phyloP scores from a whole-genome alignment of 345 rosid genomes.

The Lenwebbia sp. region DNA sequence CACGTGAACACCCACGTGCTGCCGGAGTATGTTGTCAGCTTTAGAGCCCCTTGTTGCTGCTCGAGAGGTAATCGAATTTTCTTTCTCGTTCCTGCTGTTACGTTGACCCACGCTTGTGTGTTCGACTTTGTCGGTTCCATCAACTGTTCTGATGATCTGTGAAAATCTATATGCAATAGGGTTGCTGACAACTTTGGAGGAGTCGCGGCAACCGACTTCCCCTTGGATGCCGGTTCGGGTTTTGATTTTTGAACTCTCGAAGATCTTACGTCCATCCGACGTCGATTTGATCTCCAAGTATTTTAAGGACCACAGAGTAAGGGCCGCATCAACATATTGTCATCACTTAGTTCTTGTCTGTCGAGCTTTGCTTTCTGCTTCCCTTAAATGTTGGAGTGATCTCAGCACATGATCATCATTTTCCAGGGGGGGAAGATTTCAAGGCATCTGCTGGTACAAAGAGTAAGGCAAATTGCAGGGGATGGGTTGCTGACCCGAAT shows the following conservation, averaged over 20 bases:
- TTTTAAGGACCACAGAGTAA: constrained; percentile 47
- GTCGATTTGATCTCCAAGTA: constrained; percentile 36
- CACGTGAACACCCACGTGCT: constrained; percentile 12
- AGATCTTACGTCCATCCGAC: constrained; percentile 37
- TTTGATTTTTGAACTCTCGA: constrained; percentile 48
- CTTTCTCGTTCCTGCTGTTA: background rate
- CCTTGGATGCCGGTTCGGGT: constrained; percentile 87
- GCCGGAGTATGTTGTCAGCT: constrained; percentile 8
- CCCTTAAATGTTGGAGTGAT: background rate
- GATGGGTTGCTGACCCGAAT: constrained; percentile 60
- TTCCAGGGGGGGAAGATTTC: constrained; percentile 54
- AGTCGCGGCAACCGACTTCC: constrained; percentile 38
- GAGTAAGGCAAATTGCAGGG: constrained; percentile 57
- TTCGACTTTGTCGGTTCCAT: background rate
- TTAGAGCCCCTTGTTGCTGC: constrained; percentile 1
- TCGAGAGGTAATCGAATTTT: background rate
- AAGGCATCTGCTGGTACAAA: constrained; percentile 41
- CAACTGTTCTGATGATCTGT: background rate
- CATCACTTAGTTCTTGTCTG: background rate
- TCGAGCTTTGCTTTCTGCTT: background rate
- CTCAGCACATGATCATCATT: background rate
- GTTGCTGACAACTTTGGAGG: constrained; percentile 5
- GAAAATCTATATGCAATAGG: constrained; percentile 13
- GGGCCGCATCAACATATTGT: background rate
- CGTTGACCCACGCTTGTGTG: background rate